Evolutionary conservation across 345 rosid species (phyloP).

Genomic region (Hevea brasiliensis): DNA sequence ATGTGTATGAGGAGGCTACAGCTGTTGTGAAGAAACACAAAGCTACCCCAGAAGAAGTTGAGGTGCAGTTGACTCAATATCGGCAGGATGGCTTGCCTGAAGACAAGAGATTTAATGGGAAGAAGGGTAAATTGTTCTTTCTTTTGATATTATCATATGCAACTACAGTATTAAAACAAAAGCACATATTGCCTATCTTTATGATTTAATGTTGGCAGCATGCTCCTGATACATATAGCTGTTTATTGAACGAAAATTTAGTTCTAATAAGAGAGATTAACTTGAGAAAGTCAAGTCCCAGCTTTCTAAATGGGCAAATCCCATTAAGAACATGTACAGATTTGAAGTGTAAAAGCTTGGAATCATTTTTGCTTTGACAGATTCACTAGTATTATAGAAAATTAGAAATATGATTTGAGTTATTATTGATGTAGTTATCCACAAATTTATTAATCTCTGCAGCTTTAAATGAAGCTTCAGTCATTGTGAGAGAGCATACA

Average conservation of each 20-base stretch:
- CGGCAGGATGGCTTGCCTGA: slow-evolving; percentile 66
- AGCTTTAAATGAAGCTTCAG: slow-evolving; percentile 90
- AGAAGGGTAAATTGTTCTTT: slow-evolving; percentile 52
- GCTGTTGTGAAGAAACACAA: slow-evolving; percentile 88
- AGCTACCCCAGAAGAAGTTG: slow-evolving; percentile 91
- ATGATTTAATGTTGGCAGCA: not conserved
- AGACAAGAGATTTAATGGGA: slow-evolving; percentile 74
- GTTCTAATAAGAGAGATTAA: no score
- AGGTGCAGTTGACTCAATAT: slow-evolving; percentile 72
- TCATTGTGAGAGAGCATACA: slow-evolving; percentile 83
- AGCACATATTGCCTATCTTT: no score
- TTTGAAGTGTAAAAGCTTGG: no score
- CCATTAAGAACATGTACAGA: no score
- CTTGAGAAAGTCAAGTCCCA: no score
- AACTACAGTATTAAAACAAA: not conserved
- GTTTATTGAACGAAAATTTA: no score
- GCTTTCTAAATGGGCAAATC: no score
- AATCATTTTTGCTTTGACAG: no score
- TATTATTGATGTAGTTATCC: slow-evolving; percentile 26
- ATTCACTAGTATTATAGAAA: no score
- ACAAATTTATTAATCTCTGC: slow-evolving; percentile 32
- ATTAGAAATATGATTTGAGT: no score
- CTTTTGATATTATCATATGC: not conserved
- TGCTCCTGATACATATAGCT: no score
- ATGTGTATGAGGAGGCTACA: slow-evolving; percentile 87